These are phyloP conservation scores for Cercospora sp. DNA, from an alignment of 2,329 filamentous ascomycete species.

Conservation along the genomic window DNA sequence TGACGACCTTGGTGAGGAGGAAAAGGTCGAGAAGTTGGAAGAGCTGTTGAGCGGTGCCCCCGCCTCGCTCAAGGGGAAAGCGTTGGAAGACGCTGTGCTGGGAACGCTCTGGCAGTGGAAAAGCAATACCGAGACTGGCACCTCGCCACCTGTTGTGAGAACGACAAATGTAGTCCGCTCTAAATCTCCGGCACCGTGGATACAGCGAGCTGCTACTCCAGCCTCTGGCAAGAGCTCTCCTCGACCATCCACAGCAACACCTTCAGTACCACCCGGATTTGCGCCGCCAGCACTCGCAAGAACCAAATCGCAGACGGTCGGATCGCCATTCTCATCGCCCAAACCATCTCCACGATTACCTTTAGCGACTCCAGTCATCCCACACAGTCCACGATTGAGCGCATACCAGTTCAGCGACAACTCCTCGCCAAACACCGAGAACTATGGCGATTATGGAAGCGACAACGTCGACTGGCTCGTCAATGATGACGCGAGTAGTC, in stretches of 20 bases:
- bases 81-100: slow-evolving; percentile 85
- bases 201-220: slow-evolving; percentile 71
- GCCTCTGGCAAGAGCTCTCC: slow-evolving; percentile 78
- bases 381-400: slow-evolving; percentile 89
- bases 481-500: slow-evolving; percentile 74
- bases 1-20: slow-evolving; percentile 65
- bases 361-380: slow-evolving; percentile 84
- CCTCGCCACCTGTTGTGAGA: slow-evolving; percentile 80
- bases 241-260: slow-evolving; percentile 71
- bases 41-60: slow-evolving; percentile 80
- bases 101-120: slow-evolving; percentile 87
- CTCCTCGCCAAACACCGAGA: slow-evolving; percentile 74
- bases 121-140: slow-evolving; percentile 57
- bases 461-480: slow-evolving; percentile 98
- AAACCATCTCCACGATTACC: slow-evolving; percentile 88
- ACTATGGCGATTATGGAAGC: slow-evolving; percentile 85
- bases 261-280: slow-evolving; percentile 81
- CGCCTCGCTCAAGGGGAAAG: slow-evolving; percentile 64
- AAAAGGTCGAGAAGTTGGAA: slow-evolving; percentile 93
- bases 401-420: slow-evolving; percentile 89
- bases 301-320: slow-evolving; percentile 69
- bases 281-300: slow-evolving; percentile 72
- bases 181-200: slow-evolving; percentile 89
- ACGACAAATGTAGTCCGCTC: slow-evolving; percentile 80
- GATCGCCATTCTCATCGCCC: slow-evolving; percentile 88